Conservation (phyloP, 176 grass and related monocot genomes). For the Rhynchospora breviuscula region DNA sequence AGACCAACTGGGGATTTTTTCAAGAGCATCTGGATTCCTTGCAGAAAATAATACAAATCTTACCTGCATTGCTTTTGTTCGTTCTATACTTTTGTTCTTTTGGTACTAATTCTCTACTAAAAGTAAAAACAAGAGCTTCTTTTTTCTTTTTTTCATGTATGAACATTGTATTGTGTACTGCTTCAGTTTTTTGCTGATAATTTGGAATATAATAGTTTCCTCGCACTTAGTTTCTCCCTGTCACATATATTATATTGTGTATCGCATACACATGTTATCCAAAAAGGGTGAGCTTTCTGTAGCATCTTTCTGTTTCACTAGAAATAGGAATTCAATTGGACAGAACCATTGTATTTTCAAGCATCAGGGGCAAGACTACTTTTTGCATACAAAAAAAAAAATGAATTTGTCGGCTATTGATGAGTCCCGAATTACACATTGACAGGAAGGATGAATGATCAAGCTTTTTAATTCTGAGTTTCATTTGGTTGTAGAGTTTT, state of each 20-base stretch:
- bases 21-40: constrained; percentile 21
- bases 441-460: not conserved
- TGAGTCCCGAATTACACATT: not conserved
- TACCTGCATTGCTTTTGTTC: constrained; percentile 11
- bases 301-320: not conserved
- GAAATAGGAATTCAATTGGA: not conserved
- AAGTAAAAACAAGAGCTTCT: not conserved
- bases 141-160: constrained; percentile 9
- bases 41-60: constrained; percentile 17
- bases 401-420: not conserved
- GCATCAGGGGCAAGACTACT: not conserved
- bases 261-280: not conserved
- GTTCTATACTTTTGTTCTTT: constrained; percentile 19
- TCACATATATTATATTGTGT: too few species aligned
- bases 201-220: constrained; percentile 5
- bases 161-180: constrained; percentile 1
- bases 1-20: constrained; percentile 5
- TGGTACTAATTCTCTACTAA: constrained; percentile 6
- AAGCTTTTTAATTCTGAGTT: not conserved
- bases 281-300: not conserved
- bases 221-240: not conserved
- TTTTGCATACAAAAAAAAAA: not conserved
- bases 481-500: not conserved
- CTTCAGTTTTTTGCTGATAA: constrained; percentile 2
- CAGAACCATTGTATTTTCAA: not conserved